Percentiles rank a stretch among this genome's conserved stretches.
phyloP scores from a whole-genome alignment of 345 rosid genomes.

The Eucalyptus microcorys region DNA sequence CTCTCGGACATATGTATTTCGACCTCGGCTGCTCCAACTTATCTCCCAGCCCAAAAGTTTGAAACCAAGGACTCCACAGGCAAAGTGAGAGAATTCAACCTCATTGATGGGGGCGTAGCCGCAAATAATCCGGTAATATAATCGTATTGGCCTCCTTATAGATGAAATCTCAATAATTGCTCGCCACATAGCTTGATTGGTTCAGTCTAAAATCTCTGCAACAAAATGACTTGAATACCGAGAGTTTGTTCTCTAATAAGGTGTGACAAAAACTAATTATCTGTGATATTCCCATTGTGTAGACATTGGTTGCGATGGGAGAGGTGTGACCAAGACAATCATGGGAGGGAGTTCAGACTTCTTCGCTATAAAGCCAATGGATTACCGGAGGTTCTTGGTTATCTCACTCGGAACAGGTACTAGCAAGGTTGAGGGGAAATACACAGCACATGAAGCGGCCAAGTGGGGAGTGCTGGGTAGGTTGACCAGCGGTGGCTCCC shows the following conservation, averaged over 20 bases:
- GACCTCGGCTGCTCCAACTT: conserved; percentile 54
- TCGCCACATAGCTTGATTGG: background rate
- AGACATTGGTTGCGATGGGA: conserved; percentile 17
- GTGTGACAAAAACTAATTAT: background rate
- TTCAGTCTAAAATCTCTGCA: background rate
- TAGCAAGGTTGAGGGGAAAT: conserved; percentile 14
- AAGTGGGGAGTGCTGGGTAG: conserved; percentile 59
- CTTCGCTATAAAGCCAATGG: conserved; percentile 27
- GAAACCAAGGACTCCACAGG: conserved; percentile 8
- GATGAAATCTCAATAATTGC: background rate
- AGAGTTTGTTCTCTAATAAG: background rate
- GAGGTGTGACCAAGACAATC: conserved; percentile 31
- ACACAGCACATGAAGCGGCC: conserved; percentile 24
- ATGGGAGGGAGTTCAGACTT: conserved; percentile 18
- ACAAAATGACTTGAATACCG: background rate
- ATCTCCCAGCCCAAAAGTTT: conserved; percentile 35
- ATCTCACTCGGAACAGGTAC: conserved; percentile 52
- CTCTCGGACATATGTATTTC: conserved; percentile 39
- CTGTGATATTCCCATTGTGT: background rate
- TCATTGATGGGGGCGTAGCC: conserved; percentile 38
- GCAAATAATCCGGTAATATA: conserved; percentile 40
- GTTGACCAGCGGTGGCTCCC: conserved; percentile 34
- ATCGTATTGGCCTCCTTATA: background rate
- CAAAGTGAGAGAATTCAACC: conserved; percentile 15
- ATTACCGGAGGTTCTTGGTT: conserved; percentile 34